Conservation (phyloP, 768 basidiomycete species). For the Coprinopsis sp. region DNA sequence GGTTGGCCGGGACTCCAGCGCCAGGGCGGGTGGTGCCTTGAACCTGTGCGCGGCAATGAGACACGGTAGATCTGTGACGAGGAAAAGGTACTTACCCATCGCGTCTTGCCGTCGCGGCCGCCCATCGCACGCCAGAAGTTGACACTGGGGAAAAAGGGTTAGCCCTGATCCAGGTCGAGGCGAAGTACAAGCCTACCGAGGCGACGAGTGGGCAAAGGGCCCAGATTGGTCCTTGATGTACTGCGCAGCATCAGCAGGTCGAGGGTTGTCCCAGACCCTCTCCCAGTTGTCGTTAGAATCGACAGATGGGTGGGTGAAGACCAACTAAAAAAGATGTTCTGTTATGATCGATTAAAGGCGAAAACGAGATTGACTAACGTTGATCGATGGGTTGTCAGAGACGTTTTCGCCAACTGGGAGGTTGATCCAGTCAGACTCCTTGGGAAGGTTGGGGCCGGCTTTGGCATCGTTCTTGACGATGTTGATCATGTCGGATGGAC, state of each 20-base stretch:
- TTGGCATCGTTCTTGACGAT: constrained; percentile 42
- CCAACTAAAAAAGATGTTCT: constrained; percentile 33
- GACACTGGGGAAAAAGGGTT: constrained; percentile 25
- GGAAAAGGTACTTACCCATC: constrained; percentile 35
- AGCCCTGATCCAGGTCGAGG: not conserved
- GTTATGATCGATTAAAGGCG: no score
- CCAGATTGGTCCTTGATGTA: constrained; percentile 50
- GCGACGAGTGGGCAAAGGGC: constrained; percentile 53
- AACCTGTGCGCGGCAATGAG: constrained; percentile 26
- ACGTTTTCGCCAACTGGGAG: constrained; percentile 55
- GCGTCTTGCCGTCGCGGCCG: constrained; percentile 41
- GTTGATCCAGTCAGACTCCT: constrained; percentile 47
- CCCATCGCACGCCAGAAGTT: constrained; percentile 61
- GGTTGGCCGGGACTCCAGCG: constrained; percentile 43
- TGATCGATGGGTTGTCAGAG: constrained; percentile 58
- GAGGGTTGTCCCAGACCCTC: constrained; percentile 48
- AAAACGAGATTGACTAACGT: constrained; percentile 31
- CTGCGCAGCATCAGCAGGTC: constrained; percentile 50
- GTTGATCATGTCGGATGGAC: constrained; percentile 53
- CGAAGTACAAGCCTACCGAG: constrained; percentile 31
- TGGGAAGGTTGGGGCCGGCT: constrained; percentile 45
- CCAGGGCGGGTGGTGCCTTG: constrained; percentile 65
- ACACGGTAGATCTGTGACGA: not conserved
- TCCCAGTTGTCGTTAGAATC: constrained; percentile 69
- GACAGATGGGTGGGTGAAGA: constrained; percentile 59